phyloP scores from a whole-genome alignment of 352 stramenopile genomes.

The Detonula confervacea region DNA sequence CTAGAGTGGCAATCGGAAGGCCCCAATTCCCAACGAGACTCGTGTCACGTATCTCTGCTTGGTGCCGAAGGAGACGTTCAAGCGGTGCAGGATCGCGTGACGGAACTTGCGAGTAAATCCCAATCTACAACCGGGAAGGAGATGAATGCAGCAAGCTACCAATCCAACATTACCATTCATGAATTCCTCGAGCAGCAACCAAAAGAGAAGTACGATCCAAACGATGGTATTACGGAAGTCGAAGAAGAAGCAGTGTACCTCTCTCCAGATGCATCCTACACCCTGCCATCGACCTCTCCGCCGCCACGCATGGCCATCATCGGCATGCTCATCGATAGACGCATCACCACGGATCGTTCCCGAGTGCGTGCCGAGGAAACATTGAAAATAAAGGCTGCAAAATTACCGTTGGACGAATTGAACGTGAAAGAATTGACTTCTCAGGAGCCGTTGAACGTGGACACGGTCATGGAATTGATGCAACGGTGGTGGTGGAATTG shows the following conservation, averaged over 20 bases:
- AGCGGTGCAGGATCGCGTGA: constrained; percentile 42
- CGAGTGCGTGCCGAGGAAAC: constrained; percentile 49
- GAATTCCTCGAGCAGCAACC: constrained; percentile 28
- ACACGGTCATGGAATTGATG: constrained; percentile 77
- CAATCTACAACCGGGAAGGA: constrained; percentile 2
- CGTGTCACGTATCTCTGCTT: constrained; percentile 40
- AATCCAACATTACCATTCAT: constrained; percentile 31
- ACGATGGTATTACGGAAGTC: not conserved
- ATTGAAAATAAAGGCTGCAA: constrained; percentile 39
- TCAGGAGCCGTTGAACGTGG: constrained; percentile 78
- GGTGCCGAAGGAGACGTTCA: constrained; percentile 31
- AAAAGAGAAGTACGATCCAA: not conserved
- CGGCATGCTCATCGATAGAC: constrained; percentile 78
- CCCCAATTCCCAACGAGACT: not conserved
- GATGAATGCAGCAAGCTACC: constrained; percentile 16
- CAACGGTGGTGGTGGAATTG: constrained; percentile 75
- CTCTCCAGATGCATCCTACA: constrained; percentile 71
- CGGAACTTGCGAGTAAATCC: constrained; percentile 11
- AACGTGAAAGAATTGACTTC: constrained; percentile 50
- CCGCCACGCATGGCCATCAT: constrained; percentile 66
- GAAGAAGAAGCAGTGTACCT: constrained; percentile 62
- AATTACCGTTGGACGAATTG: constrained; percentile 62
- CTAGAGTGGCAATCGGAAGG: constrained; percentile 59
- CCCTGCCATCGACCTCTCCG: constrained; percentile 30
- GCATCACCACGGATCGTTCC: constrained; percentile 67